Evolutionary conservation across 2,329 filamentous ascomycete genomes (phyloP), one percentile per base, ranked within the genome.

Genomic region (Pestalotiopsis fici): DNA sequence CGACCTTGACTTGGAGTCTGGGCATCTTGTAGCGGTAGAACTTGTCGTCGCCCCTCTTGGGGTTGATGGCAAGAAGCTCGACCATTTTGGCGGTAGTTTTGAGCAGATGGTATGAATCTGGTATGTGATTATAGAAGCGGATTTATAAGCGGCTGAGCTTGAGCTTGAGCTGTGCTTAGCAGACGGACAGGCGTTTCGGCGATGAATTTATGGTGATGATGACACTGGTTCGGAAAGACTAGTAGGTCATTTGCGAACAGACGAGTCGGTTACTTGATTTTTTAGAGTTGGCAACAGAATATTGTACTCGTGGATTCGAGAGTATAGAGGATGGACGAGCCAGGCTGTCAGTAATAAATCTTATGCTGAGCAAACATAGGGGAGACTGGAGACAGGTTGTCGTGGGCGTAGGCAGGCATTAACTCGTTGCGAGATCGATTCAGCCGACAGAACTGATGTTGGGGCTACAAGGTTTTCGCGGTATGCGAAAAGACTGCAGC

Each of bases 1-100:
- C 96, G 77, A 99, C 97, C 88, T 99, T 99, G 82, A 96, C 97
- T 87, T 97, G 94, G 80, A 99, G 87, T 76, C 91, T 92, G 86
- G 98, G 96, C 96, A 99, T 99, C 90, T 99, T 99, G 91, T 99
- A 99, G 83, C 96, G 96, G 87, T 99, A 99, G 90, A 98, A 99
- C 85, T 92, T 92, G 86, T 99, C 96, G 87, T 91, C 92, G 86
- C 97, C 92, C 92, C 98, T 95, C 84, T 93, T 94, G 83, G 95
- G 95, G 85, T 99, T 99, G 90, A 99, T 88, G 86, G 93, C 95
- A 27, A 69, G 35, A 27, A 69, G 67, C 18, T 69, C 67, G 88
- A 93, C 91, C 96, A 98, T 98, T 83, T 77, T 94, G 89, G 82
- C 85, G 83, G 81, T 86, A 66, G 80, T 80, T 50, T 50, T 35